These are phyloP conservation scores for Euphorbia pulcherrima DNA, from an alignment of 345 rosid genomes.

Conservation along the genomic window DNA sequence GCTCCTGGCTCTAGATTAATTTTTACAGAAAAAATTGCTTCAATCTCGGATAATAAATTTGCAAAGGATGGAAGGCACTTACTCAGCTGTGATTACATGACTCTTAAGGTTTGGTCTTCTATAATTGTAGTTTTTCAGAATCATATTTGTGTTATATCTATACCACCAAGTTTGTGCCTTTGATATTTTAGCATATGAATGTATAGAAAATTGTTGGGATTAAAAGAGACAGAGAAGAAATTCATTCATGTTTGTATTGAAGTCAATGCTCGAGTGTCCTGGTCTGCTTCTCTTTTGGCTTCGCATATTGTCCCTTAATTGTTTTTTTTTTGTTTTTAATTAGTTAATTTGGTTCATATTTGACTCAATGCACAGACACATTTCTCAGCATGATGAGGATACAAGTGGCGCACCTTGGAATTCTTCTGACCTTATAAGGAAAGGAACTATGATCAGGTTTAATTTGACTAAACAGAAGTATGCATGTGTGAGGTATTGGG, in stretches of 20 bases:
- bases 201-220: constrained; percentile 56
- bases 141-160: neutral
- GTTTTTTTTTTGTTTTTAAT: neutral
- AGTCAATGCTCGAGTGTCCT: constrained; percentile 67
- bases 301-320: neutral
- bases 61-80: constrained; percentile 82
- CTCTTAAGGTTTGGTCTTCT: constrained; percentile 71
- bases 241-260: constrained; percentile 79
- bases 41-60: constrained; percentile 93
- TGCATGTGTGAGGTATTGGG: too few relatives aligned
- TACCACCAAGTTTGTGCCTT: too few relatives aligned
- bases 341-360: neutral
- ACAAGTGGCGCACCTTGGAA: constrained; percentile 79
- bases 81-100: constrained; percentile 98
- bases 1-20: constrained; percentile 88
- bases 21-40: constrained; percentile 99
- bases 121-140: constrained; percentile 1
- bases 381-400: constrained; percentile 79
- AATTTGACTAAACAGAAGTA: too few relatives aligned
- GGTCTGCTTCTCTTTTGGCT: constrained; percentile 36
- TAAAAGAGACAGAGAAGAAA: constrained; percentile 59
- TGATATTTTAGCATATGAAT: neutral
- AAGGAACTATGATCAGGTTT: constrained; percentile 90
- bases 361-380: constrained; percentile 46
- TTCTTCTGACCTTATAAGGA: constrained; percentile 75